phyloP scores from a whole-genome alignment of 2,329 filamentous ascomycete species.

The Monosporascus cannonballus region DNA sequence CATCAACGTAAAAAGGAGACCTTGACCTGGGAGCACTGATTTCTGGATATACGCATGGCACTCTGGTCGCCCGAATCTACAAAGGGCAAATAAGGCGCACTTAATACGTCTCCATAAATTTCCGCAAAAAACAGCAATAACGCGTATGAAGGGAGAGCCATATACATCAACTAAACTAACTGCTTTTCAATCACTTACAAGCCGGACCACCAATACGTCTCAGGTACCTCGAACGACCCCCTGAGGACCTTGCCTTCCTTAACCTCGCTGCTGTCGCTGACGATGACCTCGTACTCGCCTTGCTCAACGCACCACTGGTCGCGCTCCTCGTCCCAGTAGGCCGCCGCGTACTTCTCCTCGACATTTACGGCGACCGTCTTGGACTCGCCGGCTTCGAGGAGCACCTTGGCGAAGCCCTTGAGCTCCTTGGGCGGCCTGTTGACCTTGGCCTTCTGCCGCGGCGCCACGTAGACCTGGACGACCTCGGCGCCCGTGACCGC shows the following conservation, averaged over 20 bases:
- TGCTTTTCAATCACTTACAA: conserved; percentile 31
- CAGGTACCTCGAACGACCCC: conserved; percentile 48
- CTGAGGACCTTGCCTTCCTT: conserved; percentile 40
- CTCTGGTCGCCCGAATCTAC: too few relatives aligned
- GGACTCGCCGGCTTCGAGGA: conserved; percentile 52
- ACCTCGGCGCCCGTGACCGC: conserved; percentile 45
- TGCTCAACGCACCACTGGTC: conserved; percentile 60
- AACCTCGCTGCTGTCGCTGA: conserved; percentile 50
- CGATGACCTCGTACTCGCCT: conserved; percentile 58
- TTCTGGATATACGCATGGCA: too few relatives aligned
- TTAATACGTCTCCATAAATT: background rate
- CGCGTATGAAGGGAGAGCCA: too few relatives aligned
- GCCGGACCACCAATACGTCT: conserved; percentile 64
- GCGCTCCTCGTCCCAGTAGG: conserved; percentile 65
- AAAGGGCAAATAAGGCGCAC: too few relatives aligned
- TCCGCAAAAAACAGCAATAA: too few relatives aligned
- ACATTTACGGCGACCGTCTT: conserved; percentile 51
- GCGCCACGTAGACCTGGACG: conserved; percentile 50
- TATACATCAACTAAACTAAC: too few relatives aligned
- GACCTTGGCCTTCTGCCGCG: conserved; percentile 47
- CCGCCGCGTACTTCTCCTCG: conserved; percentile 57
- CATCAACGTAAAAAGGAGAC: too few relatives aligned
- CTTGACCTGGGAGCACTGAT: too few relatives aligned
- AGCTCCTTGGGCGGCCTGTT: conserved; percentile 55
- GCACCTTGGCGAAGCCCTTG: conserved; percentile 60